phyloP scores from a whole-genome alignment of 768 basidiomycete genomes.

The Mycena chlorophos region DNA sequence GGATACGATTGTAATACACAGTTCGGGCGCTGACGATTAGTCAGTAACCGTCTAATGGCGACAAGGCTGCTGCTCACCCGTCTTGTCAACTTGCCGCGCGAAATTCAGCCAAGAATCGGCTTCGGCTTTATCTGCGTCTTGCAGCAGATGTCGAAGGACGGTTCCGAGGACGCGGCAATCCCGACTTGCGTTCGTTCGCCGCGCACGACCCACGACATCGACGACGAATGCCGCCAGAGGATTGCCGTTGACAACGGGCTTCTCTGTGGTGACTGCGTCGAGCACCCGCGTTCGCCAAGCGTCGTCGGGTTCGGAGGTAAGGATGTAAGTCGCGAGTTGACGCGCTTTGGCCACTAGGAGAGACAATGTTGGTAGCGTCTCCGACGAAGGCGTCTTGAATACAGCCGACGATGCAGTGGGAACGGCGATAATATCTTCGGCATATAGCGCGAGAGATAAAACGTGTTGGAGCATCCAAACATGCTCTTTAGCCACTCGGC shows the following conservation, averaged over 20 bases:
- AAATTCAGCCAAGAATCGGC: constrained; percentile 76
- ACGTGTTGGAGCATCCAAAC: constrained; percentile 73
- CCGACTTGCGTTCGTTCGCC: constrained; percentile 45
- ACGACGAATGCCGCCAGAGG: constrained; percentile 31
- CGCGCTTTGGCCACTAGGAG: constrained; percentile 49
- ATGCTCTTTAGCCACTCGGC: constrained; percentile 57
- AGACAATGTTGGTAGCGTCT: constrained; percentile 33
- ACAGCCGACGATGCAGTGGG: constrained; percentile 50
- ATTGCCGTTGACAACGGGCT: constrained; percentile 19
- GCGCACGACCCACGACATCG: constrained; percentile 31
- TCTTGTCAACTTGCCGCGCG: constrained; percentile 63
- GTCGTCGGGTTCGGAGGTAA: constrained; percentile 49
- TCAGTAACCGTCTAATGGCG: background rate
- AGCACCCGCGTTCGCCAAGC: constrained; percentile 51
- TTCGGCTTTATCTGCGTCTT: constrained; percentile 60
- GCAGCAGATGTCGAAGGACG: constrained; percentile 60
- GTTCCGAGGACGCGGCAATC: constrained; percentile 61
- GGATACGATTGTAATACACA: constrained; percentile 64
- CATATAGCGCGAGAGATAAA: constrained; percentile 60
- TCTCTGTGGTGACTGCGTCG: constrained; percentile 33
- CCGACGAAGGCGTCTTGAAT: constrained; percentile 40
- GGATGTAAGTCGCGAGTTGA: constrained; percentile 62
- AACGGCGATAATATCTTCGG: constrained; percentile 58
- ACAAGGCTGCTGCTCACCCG: constrained; percentile 44
- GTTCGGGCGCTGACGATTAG: constrained; percentile 58